These are phyloP conservation scores for Darksidea phi DNA, from an alignment of 495 filamentous ascomycete genomes.

Conservation along the genomic window DNA sequence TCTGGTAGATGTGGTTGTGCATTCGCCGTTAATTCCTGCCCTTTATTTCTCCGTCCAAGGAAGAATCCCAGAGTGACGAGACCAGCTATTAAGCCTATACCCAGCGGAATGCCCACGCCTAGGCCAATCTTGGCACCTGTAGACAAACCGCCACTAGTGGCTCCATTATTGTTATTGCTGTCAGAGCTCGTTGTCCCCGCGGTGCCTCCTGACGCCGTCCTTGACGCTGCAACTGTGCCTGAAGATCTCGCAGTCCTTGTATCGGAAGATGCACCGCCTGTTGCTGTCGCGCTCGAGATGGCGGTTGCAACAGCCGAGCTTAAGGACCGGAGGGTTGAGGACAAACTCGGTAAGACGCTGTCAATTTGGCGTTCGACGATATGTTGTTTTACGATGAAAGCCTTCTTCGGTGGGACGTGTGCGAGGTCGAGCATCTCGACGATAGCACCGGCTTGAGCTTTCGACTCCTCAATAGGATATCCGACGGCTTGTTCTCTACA, in stretches of 20 bases:
- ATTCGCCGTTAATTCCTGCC: neutral
- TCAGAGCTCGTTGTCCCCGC: no score
- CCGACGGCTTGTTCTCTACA: neutral
- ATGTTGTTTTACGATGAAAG: no score
- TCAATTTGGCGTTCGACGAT: no score
- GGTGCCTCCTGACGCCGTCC: no score
- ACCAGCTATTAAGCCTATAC: neutral
- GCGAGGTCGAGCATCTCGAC: no score
- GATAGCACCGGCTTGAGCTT: neutral
- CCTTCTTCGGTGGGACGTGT: no score
- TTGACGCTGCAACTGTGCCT: neutral
- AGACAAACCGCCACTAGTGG: neutral
- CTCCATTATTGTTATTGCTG: neutral
- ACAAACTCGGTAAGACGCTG: no score
- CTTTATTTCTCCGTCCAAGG: neutral
- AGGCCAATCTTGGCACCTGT: constrained; percentile 15
- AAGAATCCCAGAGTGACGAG: constrained; percentile 3
- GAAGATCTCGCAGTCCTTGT: neutral
- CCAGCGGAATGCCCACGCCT: constrained; percentile 9
- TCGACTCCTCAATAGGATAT: neutral
- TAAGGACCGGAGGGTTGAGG: no score
- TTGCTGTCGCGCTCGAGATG: neutral
- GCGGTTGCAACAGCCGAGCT: no score
- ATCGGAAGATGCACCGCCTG: neutral
- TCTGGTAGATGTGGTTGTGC: no score